Base-by-base conservation (phyloP, 495 filamentous ascomycete species). In the Xylaria cubensis region DNA sequence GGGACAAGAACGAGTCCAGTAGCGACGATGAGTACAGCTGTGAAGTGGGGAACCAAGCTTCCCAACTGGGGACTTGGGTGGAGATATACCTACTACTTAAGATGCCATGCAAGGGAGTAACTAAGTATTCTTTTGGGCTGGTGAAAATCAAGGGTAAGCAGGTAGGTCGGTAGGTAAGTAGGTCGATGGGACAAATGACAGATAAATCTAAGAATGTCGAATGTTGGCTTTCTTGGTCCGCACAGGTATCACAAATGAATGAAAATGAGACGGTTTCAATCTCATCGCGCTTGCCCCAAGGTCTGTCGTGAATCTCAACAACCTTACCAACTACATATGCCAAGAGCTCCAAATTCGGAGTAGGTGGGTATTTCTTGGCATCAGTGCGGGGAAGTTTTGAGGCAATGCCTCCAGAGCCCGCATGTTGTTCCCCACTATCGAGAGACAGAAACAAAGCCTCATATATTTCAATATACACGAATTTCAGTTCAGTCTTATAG, bases 41-140 rank as follows among this genome's bases (percentile, higher is more conserved):
- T 53, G 10, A 67, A 50, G 65, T 67, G 65, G 65, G 50, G 65
- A 67, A 67, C n/a, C 48, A 41, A 67, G 34, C 32, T 21, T 53
- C 29, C 44, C 32, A 41, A 67, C 8, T 7, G 34, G 17, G 0
- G 42, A 51, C 26, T 19, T 15, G 9, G 32, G 56, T 42, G 39
- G 4, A 50, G 46, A 21, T 2, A 41, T n/a, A n/a, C n/a, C n/a
- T n/a, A n/a, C n/a, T n/a, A n/a, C n/a, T n/a, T 29, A 29, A 29
- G 32, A 10, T 21, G 39, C 32, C 17, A 61, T 41, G 58, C 58
- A 39, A 61, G 26, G 26, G 53, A 56, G 58, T 61, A 13, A 29
- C 26, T 29, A 29, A 29, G 26, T 29, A 29, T 29, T 56, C 53
- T 17, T 56, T 17, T 56, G 26, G 53, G 26, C 53, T 32, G 17